These are phyloP conservation scores for Hypocreales sp. DNA, from an alignment of 2,329 filamentous ascomycete genomes.

Conservation along the genomic window DNA sequence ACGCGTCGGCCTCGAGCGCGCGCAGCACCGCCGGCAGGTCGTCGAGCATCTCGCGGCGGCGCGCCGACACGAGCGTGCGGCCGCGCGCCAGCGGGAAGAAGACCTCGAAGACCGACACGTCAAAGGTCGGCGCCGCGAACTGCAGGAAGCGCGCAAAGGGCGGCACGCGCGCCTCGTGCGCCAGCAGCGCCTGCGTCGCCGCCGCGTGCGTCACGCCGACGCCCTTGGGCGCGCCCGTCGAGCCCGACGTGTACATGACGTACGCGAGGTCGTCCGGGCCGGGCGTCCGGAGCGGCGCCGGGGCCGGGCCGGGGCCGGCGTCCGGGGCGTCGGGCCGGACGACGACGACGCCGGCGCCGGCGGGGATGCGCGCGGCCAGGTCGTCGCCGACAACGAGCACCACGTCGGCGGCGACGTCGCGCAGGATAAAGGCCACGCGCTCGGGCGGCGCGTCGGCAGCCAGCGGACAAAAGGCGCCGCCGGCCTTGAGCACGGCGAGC, in stretches of 20 bases:
- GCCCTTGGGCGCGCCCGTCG: constrained; percentile 78
- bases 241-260: constrained; percentile 87
- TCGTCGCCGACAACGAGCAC: constrained; percentile 48
- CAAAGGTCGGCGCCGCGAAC: constrained; percentile 84
- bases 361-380: constrained; percentile 24
- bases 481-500: constrained; percentile 64
- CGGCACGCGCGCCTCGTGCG: constrained; percentile 67
- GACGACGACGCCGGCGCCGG: constrained; percentile 14
- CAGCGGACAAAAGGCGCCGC: constrained; percentile 75
- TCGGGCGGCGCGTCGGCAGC: constrained; percentile 65
- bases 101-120: constrained; percentile 89
- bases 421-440: constrained; percentile 62
- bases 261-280: constrained; percentile 48
- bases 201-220: constrained; percentile 70
- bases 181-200: constrained; percentile 66
- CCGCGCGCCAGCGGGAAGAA: constrained; percentile 75
- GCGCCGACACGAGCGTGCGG: constrained; percentile 55
- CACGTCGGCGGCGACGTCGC: constrained; percentile 57
- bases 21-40: constrained; percentile 57
- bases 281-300: constrained; percentile 4
- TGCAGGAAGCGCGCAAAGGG: constrained; percentile 68
- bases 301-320: too few species aligned
- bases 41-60: constrained; percentile 54
- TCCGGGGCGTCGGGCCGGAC: constrained; percentile 16
- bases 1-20: constrained; percentile 57